phyloP scores from a whole-genome alignment of 257 asterid genomes.

The Solanum neorickii region DNA sequence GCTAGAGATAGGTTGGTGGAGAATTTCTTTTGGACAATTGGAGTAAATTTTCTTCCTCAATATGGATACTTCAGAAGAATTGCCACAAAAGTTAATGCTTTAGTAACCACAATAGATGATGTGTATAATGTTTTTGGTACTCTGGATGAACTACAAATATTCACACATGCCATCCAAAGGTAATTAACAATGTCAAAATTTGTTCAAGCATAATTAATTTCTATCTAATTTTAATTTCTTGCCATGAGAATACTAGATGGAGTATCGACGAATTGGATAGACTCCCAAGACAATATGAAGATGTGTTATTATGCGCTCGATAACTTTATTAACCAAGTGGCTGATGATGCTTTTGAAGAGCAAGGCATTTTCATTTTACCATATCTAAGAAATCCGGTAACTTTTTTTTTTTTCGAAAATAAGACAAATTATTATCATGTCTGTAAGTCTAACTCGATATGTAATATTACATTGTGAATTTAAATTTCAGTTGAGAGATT shows the following conservation, averaged over 20 bases:
- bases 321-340: background rate
- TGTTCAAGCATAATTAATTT: background rate
- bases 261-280: background rate
- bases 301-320: background rate
- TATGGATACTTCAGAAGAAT: slow-evolving; percentile 5
- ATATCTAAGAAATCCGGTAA: background rate
- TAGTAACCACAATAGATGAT: slow-evolving; percentile 10
- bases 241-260: background rate
- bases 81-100: slow-evolving; percentile 8
- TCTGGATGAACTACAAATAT: slow-evolving; percentile 11
- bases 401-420: background rate
- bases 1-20: slow-evolving; percentile 47
- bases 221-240: background rate
- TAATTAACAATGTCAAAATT: background rate
- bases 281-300: slow-evolving; percentile 1
- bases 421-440: background rate
- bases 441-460: background rate
- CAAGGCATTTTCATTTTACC: background rate
- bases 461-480: background rate
- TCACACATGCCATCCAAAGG: slow-evolving; percentile 29
- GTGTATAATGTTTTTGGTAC: slow-evolving; percentile 15
- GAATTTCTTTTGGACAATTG: slow-evolving; percentile 25
- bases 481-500: slow-evolving; percentile 19
- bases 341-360: background rate
- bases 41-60: slow-evolving; percentile 13